phyloP scores from a whole-genome alignment of 441 rosid species.

The Brassica balearica region DNA sequence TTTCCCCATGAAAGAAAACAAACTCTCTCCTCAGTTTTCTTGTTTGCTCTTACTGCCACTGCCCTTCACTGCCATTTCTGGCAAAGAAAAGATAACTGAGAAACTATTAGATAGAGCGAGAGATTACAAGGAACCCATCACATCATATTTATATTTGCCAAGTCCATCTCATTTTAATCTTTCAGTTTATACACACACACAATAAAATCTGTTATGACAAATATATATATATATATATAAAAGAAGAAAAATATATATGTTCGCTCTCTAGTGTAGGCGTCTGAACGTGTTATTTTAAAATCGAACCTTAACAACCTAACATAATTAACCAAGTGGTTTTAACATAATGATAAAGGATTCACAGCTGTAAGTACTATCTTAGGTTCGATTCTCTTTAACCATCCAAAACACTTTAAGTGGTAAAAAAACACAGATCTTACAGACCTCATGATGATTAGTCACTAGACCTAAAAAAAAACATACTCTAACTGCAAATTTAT shows the following conservation, averaged over 20 bases:
- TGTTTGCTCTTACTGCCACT: conserved; percentile 62
- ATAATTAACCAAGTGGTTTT: too few species aligned
- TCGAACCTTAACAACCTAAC: not conserved
- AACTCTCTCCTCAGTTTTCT: conserved; percentile 54
- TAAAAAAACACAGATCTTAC: too few species aligned
- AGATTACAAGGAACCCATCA: conserved; percentile 54
- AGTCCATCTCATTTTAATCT: conserved; percentile 41
- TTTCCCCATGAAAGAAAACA: conserved; percentile 73
- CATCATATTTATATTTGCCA: conserved; percentile 68
- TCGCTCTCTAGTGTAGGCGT: conserved; percentile 14
- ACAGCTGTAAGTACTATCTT: too few species aligned
- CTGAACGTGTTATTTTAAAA: not conserved
- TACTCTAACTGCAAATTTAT: too few species aligned
- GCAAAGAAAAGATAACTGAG: conserved; percentile 52
- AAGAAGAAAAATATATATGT: not conserved
- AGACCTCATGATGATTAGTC: too few species aligned
- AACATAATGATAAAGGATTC: too few species aligned
- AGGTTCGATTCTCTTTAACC: too few species aligned
- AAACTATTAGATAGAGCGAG: conserved; percentile 38
- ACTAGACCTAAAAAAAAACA: too few species aligned
- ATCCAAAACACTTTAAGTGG: too few species aligned
- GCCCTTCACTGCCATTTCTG: conserved; percentile 72
- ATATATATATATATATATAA: not conserved
- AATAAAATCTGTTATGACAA: not conserved
- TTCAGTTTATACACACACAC: conserved; percentile 4